phyloP scores from a whole-genome alignment of 768 basidiomycete species.

The Sistotremastrum niveocremeum region DNA sequence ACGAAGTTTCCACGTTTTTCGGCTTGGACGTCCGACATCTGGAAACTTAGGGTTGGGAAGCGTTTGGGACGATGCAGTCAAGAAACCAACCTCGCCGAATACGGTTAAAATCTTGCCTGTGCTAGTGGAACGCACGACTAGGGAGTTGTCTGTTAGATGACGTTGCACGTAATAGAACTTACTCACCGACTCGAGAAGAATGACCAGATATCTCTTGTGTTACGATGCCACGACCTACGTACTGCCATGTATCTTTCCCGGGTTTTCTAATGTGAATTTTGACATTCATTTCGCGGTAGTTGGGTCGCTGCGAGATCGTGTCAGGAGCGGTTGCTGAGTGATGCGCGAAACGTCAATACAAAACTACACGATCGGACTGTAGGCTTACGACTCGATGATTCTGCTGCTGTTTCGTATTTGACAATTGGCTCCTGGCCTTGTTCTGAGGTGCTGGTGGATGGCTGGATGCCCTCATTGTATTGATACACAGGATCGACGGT shows the following conservation, averaged over 20 bases:
- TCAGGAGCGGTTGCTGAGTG: background rate
- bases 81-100: slow-evolving; percentile 50
- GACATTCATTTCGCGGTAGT: slow-evolving; percentile 65
- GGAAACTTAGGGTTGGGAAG: slow-evolving; percentile 5
- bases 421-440: too few species aligned
- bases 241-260: slow-evolving; percentile 70
- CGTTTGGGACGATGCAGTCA: slow-evolving; percentile 1
- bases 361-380: too few species aligned
- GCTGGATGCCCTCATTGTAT: too few species aligned
- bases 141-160: background rate
- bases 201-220: slow-evolving; percentile 65
- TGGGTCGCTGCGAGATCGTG: slow-evolving; percentile 5
- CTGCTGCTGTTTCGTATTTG: too few species aligned
- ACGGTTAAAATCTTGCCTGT: slow-evolving; percentile 55
- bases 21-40: slow-evolving; percentile 64
- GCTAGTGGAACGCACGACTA: slow-evolving; percentile 51
- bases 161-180: background rate
- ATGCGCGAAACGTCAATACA: too few species aligned
- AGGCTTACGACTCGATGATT: too few species aligned
- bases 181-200: slow-evolving; percentile 68
- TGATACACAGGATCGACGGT: too few species aligned
- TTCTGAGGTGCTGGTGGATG: too few species aligned
- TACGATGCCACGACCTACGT: slow-evolving; percentile 66
- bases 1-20: slow-evolving; percentile 84
- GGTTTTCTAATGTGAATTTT: slow-evolving; percentile 75